A percentile compares a stretch with the other conserved stretches of the same genome.
Conservation (phyloP, 2,329 filamentous ascomycete species). For the Monascus ruber region DNA sequence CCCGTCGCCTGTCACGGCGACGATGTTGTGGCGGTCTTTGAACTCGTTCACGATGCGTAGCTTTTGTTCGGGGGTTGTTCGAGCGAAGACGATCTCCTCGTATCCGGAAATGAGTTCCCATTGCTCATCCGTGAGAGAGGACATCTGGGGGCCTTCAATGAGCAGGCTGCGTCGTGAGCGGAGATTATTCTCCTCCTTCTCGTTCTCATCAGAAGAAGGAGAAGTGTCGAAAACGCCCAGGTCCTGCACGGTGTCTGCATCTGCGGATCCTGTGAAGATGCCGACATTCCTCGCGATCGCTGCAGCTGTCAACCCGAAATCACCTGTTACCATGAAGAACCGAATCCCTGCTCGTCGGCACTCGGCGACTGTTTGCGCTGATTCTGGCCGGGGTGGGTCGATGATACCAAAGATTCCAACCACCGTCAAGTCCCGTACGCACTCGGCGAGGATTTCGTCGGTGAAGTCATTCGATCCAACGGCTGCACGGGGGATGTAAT, state of each 20-base stretch:
- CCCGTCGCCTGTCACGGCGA: conserved; percentile 42
- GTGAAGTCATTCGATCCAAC: conserved; percentile 39
- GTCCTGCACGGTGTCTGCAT: conserved; percentile 46
- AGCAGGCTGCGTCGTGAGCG: too few relatives aligned
- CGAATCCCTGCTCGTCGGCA: conserved; percentile 27
- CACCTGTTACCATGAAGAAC: conserved; percentile 35
- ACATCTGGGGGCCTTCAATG: too few relatives aligned
- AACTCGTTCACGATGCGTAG: conserved; percentile 68
- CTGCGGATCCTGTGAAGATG: conserved; percentile 30
- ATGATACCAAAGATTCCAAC: conserved; percentile 42
- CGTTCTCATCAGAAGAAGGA: too few relatives aligned
- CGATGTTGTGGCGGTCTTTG: conserved; percentile 47
- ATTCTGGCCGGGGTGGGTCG: conserved; percentile 29
- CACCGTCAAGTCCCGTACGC: conserved; percentile 35
- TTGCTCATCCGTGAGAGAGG: too few relatives aligned
- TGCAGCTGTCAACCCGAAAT: conserved; percentile 29
- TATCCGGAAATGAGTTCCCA: too few relatives aligned
- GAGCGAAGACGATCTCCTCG: conserved; percentile 47
- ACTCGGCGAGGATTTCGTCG: conserved; percentile 36
- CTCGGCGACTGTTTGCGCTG: conserved; percentile 21
- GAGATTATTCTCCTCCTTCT: too few relatives aligned
- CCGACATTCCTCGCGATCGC: conserved; percentile 33
- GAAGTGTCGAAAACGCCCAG: conserved; percentile 28
- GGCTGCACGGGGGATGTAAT: conserved; percentile 34
- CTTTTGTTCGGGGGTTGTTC: conserved; percentile 69